Evolutionary conservation across 805 yeast species (phyloP).

Genomic region (Saturnispora kantuleensis): DNA sequence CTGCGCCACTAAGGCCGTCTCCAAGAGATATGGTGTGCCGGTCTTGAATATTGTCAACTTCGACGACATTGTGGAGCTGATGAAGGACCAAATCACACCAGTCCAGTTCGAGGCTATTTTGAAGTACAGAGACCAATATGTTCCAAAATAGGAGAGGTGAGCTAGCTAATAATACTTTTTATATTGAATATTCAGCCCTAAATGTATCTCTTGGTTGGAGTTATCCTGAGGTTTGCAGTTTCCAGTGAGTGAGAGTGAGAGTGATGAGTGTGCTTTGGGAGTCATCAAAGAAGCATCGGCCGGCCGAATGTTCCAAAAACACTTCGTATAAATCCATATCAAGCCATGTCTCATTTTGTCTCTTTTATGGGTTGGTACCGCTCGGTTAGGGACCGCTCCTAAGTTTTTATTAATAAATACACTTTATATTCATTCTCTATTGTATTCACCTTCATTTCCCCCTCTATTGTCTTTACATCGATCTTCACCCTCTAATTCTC

Average conservation of each 20-base stretch:
- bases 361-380: no score
- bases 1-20: slow-evolving; percentile 77
- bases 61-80: slow-evolving; percentile 58
- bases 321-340: no score
- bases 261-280: no score
- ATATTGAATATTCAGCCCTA: not conserved
- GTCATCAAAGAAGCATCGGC: no score
- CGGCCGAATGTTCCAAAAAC: no score
- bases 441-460: not conserved
- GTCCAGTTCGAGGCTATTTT: slow-evolving; percentile 51
- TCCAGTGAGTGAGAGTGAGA: no score
- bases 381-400: no score
- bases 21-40: slow-evolving; percentile 66
- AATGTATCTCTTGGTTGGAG: not conserved
- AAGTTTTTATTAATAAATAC: not conserved
- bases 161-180: no score
- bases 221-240: no score
- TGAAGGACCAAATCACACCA: slow-evolving; percentile 42
- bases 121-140: slow-evolving; percentile 44
- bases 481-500: slow-evolving; percentile 39
- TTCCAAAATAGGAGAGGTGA: slow-evolving; percentile 25
- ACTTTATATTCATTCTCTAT: not conserved
- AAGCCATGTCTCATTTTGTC: no score
- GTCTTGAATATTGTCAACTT: slow-evolving; percentile 73
- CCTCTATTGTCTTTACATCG: not conserved